These are phyloP conservation scores for Plicaturopsis crispa DNA, from an alignment of 768 basidiomycete species.

Conservation along the genomic window DNA sequence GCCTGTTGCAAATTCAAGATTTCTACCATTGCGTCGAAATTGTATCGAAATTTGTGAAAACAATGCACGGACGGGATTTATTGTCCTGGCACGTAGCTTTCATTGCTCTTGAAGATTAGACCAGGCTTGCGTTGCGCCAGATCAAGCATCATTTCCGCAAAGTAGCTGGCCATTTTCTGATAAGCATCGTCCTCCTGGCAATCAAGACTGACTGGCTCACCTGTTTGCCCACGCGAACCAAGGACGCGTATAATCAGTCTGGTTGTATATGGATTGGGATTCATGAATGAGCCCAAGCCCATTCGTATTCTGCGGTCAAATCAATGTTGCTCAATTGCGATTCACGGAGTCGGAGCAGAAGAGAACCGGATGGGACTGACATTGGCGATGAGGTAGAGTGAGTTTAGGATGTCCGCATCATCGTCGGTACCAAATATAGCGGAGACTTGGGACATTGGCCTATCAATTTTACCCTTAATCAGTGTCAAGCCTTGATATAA, in stretches of 20 bases:
- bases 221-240: slow-evolving; percentile 86
- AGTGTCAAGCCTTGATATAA: background rate
- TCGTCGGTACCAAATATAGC: slow-evolving; percentile 70
- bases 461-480: slow-evolving; percentile 12
- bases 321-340: too few relatives aligned
- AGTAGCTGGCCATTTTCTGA: too few relatives aligned
- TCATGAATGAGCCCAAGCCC: slow-evolving; percentile 77
- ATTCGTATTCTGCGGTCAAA: slow-evolving; percentile 59
- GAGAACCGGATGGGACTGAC: slow-evolving; percentile 29
- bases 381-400: slow-evolving; percentile 60
- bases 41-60: too few relatives aligned
- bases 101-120: slow-evolving; percentile 49
- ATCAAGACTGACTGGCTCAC: too few relatives aligned
- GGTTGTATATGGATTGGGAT: slow-evolving; percentile 55
- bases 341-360: slow-evolving; percentile 2
- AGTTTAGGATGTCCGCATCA: slow-evolving; percentile 56
- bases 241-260: slow-evolving; percentile 51
- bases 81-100: slow-evolving; percentile 49
- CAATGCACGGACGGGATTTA: too few relatives aligned
- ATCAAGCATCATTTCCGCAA: slow-evolving; percentile 75
- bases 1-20: too few relatives aligned
- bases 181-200: too few relatives aligned
- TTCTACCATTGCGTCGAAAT: too few relatives aligned
- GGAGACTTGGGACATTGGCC: slow-evolving; percentile 78
- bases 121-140: slow-evolving; percentile 67